Evolutionary conservation across 495 filamentous ascomycete species (phyloP).

Genomic region (Arthonia radiata): DNA sequence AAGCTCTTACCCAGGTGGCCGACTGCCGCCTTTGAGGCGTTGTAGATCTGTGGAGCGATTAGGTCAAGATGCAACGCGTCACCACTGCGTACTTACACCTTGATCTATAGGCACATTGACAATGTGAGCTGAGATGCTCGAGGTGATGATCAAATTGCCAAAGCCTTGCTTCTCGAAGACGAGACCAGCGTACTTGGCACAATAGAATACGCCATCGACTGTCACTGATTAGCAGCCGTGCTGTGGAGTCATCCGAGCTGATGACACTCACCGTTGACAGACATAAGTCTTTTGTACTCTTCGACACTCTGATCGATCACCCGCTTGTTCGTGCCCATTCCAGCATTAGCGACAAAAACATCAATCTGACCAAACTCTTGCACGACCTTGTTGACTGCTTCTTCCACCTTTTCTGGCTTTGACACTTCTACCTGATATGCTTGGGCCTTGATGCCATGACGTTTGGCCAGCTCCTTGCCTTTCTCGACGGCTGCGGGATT

Average conservation of each 20-base stretch:
- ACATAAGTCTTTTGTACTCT: conserved; percentile 18
- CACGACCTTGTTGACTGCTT: conserved; percentile 30
- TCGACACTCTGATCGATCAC: conserved; percentile 21
- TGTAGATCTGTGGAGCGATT: conserved; percentile 30
- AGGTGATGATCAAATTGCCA: conserved; percentile 56
- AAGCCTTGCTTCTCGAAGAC: conserved; percentile 43
- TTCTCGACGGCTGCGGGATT: conserved; percentile 44
- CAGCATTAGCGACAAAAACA: conserved; percentile 59
- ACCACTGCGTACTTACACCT: too few relatives aligned
- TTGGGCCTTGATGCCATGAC: conserved; percentile 59
- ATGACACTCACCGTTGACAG: conserved; percentile 7
- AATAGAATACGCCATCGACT: conserved; percentile 43
- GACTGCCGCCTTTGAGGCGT: conserved; percentile 65
- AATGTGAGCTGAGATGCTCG: conserved; percentile 66
- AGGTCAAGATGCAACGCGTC: neutral
- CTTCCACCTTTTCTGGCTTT: conserved; percentile 28
- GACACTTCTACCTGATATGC: conserved; percentile 53
- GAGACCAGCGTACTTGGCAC: conserved; percentile 47
- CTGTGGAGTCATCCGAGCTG: neutral
- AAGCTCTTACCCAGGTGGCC: conserved; percentile 62
- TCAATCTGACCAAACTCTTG: conserved; percentile 51
- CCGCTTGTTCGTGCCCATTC: conserved; percentile 30
- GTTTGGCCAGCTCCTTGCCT: conserved; percentile 47
- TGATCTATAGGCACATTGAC: conserved; percentile 75
- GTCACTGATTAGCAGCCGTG: neutral